A percentile compares a stretch with the other conserved stretches of the same genome.
These are phyloP conservation scores for Cladosporium sphaerospermum DNA, from an alignment of 2,329 filamentous ascomycete genomes.

Conservation along the genomic window DNA sequence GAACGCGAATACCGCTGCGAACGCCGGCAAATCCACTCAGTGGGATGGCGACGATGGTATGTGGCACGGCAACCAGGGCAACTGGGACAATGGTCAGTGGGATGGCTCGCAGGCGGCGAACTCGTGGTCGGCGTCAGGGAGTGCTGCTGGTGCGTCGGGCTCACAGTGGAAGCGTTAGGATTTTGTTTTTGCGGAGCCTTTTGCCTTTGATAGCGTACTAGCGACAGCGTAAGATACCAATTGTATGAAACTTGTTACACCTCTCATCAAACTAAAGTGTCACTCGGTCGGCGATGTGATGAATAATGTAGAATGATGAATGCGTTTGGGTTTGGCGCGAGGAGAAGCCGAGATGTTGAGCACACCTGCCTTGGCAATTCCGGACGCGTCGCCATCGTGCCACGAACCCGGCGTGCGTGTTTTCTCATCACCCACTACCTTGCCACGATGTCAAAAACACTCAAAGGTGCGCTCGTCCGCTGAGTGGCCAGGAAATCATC, in stretches of 20 bases:
- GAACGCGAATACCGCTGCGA: neutral
- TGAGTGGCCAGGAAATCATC: no score
- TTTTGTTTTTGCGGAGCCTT: neutral
- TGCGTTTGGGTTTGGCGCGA: no score
- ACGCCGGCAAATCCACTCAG: slow-evolving; percentile 3
- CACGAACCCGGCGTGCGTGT: no score
- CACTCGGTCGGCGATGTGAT: no score
- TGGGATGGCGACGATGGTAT: slow-evolving; percentile 9
- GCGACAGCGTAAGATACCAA: slow-evolving; percentile 5
- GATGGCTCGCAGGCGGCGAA: neutral
- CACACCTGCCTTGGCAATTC: no score
- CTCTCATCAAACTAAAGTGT: neutral
- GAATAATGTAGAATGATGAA: no score
- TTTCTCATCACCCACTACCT: no score
- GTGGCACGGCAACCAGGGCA: slow-evolving; percentile 7
- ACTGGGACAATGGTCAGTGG: slow-evolving; percentile 4
- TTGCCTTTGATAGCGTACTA: slow-evolving; percentile 8
- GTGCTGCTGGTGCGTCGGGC: neutral
- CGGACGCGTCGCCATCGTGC: no score
- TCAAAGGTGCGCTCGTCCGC: no score
- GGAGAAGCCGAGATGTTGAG: no score
- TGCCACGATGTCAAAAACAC: no score
- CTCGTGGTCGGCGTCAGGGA: neutral
- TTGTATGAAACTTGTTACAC: slow-evolving; percentile 8
- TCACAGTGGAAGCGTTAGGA: neutral